Evolutionary conservation across 2,329 filamentous ascomycete genomes (phyloP).

Genomic region (Diaporthe aspalathi): DNA sequence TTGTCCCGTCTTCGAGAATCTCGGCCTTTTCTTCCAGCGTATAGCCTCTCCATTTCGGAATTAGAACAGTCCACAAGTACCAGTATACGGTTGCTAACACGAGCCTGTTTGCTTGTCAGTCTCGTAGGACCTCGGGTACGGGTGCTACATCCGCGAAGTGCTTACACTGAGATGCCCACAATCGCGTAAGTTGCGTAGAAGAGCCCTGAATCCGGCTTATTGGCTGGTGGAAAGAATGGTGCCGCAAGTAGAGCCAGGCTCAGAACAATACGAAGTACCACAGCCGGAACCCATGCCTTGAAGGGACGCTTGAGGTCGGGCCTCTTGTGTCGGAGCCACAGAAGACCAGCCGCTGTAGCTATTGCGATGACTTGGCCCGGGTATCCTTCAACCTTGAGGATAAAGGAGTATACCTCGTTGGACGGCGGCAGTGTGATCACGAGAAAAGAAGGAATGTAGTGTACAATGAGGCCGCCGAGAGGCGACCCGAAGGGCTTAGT

Average conservation of each 20-base stretch:
- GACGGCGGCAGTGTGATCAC: constrained; percentile 75
- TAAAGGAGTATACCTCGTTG: constrained; percentile 76
- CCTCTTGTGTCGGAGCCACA: constrained; percentile 69
- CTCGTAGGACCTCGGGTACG: background rate
- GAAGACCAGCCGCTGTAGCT: constrained; percentile 66
- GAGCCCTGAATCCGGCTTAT: background rate
- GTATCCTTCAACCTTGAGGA: constrained; percentile 76
- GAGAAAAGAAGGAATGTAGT: constrained; percentile 75
- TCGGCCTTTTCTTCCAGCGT: background rate
- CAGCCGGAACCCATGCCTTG: constrained; percentile 63
- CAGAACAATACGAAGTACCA: background rate
- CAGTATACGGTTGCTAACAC: background rate
- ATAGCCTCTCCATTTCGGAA: constrained; percentile 5
- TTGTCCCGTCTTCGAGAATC: background rate
- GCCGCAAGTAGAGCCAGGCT: constrained; percentile 13
- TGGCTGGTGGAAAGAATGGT: constrained; percentile 3
- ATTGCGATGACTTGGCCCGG: constrained; percentile 54
- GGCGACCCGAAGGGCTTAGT: constrained; percentile 76
- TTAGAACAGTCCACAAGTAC: background rate
- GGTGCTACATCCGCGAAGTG: background rate
- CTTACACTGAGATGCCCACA: background rate
- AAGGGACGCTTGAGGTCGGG: constrained; percentile 58
- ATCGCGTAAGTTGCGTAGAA: constrained; percentile 8
- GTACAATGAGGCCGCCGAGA: constrained; percentile 73
- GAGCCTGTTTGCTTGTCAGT: background rate